Percentiles rank a stretch among this genome's conserved stretches.
These are phyloP conservation scores for Venturiaceae sp. DNA, from an alignment of 2,329 filamentous ascomycete genomes.

Conservation along the genomic window DNA sequence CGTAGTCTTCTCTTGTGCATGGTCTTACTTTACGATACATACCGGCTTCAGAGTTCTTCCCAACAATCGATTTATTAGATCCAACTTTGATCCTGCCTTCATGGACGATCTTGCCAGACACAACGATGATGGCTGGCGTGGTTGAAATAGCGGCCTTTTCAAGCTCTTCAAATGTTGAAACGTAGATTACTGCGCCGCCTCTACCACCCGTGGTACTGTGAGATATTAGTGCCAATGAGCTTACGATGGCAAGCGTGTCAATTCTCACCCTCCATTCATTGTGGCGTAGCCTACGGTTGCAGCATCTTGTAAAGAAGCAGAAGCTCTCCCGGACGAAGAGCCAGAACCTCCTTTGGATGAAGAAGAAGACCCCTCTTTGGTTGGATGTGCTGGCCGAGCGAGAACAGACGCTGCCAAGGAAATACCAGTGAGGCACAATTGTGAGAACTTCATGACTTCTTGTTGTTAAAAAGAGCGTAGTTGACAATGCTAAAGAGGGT, in stretches of 20 bases:
- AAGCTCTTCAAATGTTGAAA: constrained; percentile 27
- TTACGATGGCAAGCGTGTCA: not conserved
- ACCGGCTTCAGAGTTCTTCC: constrained; percentile 25
- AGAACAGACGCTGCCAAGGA: not conserved
- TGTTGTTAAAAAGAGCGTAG: not conserved
- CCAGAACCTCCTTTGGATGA: too few species aligned
- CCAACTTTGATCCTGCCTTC: constrained; percentile 34
- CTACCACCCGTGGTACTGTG: constrained; percentile 25
- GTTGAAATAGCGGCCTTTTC: constrained; percentile 33
- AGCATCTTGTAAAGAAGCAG: not conserved
- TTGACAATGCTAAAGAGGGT: not conserved
- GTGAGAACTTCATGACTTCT: not conserved
- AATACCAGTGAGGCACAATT: not conserved
- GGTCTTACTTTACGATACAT: not conserved
- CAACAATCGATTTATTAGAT: constrained; percentile 43
- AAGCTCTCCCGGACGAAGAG: too few species aligned
- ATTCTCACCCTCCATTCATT: constrained; percentile 4
- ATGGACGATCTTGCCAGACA: constrained; percentile 35
- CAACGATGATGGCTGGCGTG: constrained; percentile 33
- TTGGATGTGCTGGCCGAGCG: not conserved
- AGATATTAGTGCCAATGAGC: not conserved
- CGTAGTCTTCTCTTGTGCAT: too few species aligned
- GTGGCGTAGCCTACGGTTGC: constrained; percentile 7
- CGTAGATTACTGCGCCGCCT: constrained; percentile 24
- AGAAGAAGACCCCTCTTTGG: too few species aligned